Conservation (phyloP, 164 flowering plant species). For the Brasenia schreberi region DNA sequence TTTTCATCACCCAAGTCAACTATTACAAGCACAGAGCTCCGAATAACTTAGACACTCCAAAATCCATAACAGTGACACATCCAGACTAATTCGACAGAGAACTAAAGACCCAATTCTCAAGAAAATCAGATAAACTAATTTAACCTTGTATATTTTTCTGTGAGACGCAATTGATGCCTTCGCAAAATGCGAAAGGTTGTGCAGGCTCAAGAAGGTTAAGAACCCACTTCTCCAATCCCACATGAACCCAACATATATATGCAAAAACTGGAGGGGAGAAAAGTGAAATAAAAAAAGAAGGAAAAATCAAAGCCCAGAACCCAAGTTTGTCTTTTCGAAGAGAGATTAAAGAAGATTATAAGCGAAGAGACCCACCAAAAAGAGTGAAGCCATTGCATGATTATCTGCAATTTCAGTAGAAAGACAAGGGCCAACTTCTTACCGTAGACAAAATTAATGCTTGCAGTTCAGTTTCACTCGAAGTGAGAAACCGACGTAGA, state of each 20-base stretch:
- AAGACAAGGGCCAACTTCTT: background rate
- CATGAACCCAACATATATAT: background rate
- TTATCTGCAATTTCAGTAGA: background rate
- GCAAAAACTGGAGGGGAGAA: background rate
- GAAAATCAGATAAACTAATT: background rate
- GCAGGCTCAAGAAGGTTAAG: background rate
- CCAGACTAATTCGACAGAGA: background rate
- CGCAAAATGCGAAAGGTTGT: background rate
- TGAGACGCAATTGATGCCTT: background rate
- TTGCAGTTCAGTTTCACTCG: background rate
- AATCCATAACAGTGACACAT: background rate
- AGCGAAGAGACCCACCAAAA: background rate
- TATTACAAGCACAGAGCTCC: background rate
- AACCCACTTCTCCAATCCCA: background rate
- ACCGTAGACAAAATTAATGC: background rate
- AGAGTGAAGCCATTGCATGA: background rate
- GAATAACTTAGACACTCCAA: background rate
- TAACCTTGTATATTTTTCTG: background rate
- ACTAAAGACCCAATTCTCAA: background rate
- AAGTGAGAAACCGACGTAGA: background rate
- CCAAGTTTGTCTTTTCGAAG: background rate
- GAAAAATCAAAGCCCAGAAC: background rate
- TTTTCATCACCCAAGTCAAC: background rate
- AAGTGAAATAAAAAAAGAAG: no score
- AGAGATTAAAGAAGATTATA: background rate